Conservation (phyloP, 805 yeast genomes). For the Candida argentea region DNA sequence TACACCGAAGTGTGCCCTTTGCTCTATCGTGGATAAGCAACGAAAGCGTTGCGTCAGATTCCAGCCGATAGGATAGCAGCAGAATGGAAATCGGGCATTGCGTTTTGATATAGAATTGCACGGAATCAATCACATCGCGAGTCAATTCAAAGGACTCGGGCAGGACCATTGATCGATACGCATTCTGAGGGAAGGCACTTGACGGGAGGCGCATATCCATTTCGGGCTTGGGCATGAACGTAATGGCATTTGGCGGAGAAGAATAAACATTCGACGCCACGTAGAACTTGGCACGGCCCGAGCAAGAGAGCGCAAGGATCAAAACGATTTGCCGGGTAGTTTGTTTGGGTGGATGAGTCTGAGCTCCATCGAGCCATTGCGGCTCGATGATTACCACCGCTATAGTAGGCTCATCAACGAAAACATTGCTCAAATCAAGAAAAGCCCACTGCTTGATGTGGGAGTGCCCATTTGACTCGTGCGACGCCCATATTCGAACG, state of each 20-base stretch:
- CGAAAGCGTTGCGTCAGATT: conserved; percentile 4
- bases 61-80: conserved; percentile 6
- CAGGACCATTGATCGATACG: not conserved
- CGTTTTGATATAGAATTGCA: conserved; percentile 5
- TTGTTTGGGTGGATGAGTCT: conserved; percentile 3
- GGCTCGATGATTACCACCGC: conserved; percentile 28
- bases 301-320: conserved; percentile 31
- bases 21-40: conserved; percentile 27
- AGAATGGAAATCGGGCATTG: conserved; percentile 12
- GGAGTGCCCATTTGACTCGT: conserved; percentile 48
- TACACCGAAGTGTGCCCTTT: conserved; percentile 24
- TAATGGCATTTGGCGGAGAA: conserved; percentile 46
- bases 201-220: not conserved
- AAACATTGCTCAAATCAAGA: conserved; percentile 14
- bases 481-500: conserved; percentile 61
- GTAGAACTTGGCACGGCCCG: conserved; percentile 34
- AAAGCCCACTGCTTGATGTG: conserved; percentile 51
- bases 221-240: conserved; percentile 17
- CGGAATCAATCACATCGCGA: conserved; percentile 5
- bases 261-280: conserved; percentile 41
- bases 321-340: conserved; percentile 13
- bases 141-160: not conserved
- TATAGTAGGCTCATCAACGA: conserved; percentile 4
- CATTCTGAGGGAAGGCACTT: not conserved
- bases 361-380: conserved; percentile 18